Percentiles rank a stretch among this genome's conserved stretches.
These are phyloP conservation scores for Kluyveromyces aestuarii DNA, from an alignment of 805 yeast species.

Conservation along the genomic window DNA sequence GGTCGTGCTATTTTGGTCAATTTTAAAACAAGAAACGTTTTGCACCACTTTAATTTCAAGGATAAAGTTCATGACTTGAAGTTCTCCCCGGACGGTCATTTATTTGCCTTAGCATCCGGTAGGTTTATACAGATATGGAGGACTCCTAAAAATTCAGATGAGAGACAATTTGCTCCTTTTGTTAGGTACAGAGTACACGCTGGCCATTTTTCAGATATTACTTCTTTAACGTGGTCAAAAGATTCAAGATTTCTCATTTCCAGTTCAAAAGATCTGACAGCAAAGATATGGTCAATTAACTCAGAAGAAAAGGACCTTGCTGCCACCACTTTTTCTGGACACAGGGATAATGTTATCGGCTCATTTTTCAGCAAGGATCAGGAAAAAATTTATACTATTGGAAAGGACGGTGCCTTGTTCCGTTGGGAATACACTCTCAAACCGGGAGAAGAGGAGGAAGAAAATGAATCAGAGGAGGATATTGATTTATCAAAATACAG, in stretches of 20 bases:
- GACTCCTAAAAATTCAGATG: constrained; percentile 73
- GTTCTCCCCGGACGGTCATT: constrained; percentile 82
- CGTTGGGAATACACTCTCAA: constrained; percentile 77
- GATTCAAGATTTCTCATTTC: constrained; percentile 86
- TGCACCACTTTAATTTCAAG: constrained; percentile 91
- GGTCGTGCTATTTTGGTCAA: constrained; percentile 92
- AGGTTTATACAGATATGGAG: constrained; percentile 88
- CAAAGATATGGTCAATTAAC: constrained; percentile 71
- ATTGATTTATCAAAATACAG: constrained; percentile 35
- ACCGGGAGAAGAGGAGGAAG: constrained; percentile 39
- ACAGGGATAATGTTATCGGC: constrained; percentile 75
- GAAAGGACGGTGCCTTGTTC: constrained; percentile 91
- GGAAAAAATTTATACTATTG: constrained; percentile 82
- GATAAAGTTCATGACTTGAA: constrained; percentile 64
- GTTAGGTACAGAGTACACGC: constrained; percentile 83
- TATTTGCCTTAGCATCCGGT: constrained; percentile 79
- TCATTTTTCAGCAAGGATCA: constrained; percentile 87
- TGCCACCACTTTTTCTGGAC: constrained; percentile 84
- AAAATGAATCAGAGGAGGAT: constrained; percentile 34
- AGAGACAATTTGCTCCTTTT: constrained; percentile 93
- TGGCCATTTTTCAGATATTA: constrained; percentile 82
- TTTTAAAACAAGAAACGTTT: constrained; percentile 69
- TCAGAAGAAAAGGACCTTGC: constrained; percentile 59
- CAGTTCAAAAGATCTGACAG: constrained; percentile 83
- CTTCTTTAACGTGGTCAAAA: constrained; percentile 75